Evolutionary conservation across 2,329 filamentous ascomycete genomes (phyloP).

Genomic region (Colletotrichum tanaceti): DNA sequence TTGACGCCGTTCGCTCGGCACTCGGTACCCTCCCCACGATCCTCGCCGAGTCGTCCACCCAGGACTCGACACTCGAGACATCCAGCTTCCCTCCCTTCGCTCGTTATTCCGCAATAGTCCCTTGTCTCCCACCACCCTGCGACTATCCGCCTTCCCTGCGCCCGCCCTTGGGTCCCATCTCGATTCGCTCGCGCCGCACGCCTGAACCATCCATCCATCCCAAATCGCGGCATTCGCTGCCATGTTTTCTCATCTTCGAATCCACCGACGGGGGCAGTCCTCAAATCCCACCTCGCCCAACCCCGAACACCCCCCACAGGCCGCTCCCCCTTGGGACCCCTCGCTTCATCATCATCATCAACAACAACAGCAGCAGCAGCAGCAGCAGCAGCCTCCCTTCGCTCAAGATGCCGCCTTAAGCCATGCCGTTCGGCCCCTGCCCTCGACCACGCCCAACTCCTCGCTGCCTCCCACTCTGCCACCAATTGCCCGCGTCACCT

Average conservation of each 20-base stretch:
- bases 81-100: slow-evolving; percentile 33
- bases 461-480: slow-evolving; percentile 61
- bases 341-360: slow-evolving; percentile 50
- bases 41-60: not conserved
- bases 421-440: slow-evolving; percentile 51
- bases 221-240: slow-evolving; percentile 3
- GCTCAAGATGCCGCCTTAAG: slow-evolving; percentile 53
- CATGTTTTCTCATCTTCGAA: slow-evolving; percentile 68
- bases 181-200: slow-evolving; percentile 12
- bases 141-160: slow-evolving; percentile 36
- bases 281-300: slow-evolving; percentile 67
- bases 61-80: slow-evolving; percentile 10
- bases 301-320: slow-evolving; percentile 60
- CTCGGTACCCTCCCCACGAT: not conserved
- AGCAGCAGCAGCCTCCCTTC: slow-evolving; percentile 53
- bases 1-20: slow-evolving; percentile 17
- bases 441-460: slow-evolving; percentile 48
- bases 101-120: slow-evolving; percentile 14
- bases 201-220: slow-evolving; percentile 25
- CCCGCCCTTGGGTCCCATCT: slow-evolving; percentile 15
- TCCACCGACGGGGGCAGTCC: slow-evolving; percentile 68
- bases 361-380: slow-evolving; percentile 48
- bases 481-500: slow-evolving; percentile 62
- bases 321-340: slow-evolving; percentile 45
- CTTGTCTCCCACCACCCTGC: slow-evolving; percentile 18